Conservation (phyloP, 2,329 filamentous ascomycete genomes). For the Scedosporium minutisporum region DNA sequence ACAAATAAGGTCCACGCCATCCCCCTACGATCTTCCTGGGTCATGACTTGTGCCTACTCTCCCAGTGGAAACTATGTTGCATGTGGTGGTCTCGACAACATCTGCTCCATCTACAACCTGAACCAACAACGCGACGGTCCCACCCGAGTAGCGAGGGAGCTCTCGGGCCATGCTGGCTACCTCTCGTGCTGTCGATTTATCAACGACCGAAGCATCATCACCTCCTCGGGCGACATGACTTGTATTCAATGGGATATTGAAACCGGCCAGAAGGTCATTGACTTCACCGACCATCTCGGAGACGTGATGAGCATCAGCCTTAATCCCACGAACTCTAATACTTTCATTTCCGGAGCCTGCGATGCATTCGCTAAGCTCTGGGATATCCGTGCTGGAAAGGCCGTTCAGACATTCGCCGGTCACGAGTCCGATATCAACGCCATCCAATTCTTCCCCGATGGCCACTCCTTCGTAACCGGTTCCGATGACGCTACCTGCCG, state of each 20-base stretch:
- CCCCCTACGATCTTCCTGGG: constrained; percentile 93
- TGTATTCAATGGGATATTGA: constrained; percentile 99
- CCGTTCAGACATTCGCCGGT: constrained; percentile 95
- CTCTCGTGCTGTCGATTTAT: constrained; percentile 98
- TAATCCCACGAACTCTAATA: constrained; percentile 98
- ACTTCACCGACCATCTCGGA: constrained; percentile 95
- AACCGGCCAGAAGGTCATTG: constrained; percentile 91
- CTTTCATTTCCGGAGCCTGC: constrained; percentile 98
- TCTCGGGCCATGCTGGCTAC: constrained; percentile 95
- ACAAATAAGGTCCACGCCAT: constrained; percentile 99
- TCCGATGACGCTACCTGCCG: constrained; percentile 97
- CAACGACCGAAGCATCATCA: constrained; percentile 95
- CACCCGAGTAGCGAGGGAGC: constrained; percentile 86
- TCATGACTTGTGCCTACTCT: constrained; percentile 99
- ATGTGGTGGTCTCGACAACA: constrained; percentile 97
- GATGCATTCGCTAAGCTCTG: constrained; percentile 97
- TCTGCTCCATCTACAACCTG: constrained; percentile 99
- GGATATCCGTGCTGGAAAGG: constrained; percentile 97
- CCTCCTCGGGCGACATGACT: constrained; percentile 98
- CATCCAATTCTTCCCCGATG: constrained; percentile 98
- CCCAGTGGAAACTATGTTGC: constrained; percentile 97
- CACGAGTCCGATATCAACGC: constrained; percentile 99
- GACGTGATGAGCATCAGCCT: constrained; percentile 99
- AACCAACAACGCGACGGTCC: constrained; percentile 92
- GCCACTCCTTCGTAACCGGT: constrained; percentile 94